A percentile compares a stretch with the other conserved stretches of the same genome.
These are phyloP conservation scores for Solanum sejunctum DNA, from an alignment of 257 asterid genomes.

Conservation along the genomic window DNA sequence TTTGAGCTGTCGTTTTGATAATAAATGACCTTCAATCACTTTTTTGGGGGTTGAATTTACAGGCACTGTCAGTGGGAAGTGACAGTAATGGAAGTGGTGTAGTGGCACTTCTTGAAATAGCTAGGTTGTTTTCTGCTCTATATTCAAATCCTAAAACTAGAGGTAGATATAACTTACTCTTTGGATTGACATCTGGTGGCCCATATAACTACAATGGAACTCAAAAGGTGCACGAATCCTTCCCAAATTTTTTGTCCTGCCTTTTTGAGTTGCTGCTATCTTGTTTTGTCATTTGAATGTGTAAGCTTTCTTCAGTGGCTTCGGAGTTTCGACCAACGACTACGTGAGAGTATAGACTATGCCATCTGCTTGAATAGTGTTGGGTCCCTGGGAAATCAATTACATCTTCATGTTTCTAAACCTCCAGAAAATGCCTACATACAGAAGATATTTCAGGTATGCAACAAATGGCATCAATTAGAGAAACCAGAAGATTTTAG, in stretches of 20 bases:
- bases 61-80: slow-evolving; percentile 90
- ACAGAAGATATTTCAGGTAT: slow-evolving; percentile 82
- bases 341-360: slow-evolving; percentile 84
- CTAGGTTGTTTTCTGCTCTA: slow-evolving; percentile 77
- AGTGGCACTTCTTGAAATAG: slow-evolving; percentile 84
- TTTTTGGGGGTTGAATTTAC: background rate
- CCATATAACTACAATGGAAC: slow-evolving; percentile 93
- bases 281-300: background rate
- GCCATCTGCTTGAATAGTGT: slow-evolving; percentile 89
- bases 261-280: background rate
- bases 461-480: background rate
- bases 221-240: slow-evolving; percentile 42
- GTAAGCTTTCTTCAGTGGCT: slow-evolving; percentile 72
- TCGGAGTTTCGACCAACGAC: slow-evolving; percentile 71
- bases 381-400: slow-evolving; percentile 46
- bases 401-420: slow-evolving; percentile 84
- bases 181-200: slow-evolving; percentile 91
- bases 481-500: background rate
- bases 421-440: slow-evolving; percentile 81
- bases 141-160: slow-evolving; percentile 83
- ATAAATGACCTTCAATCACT: background rate
- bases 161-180: slow-evolving; percentile 78
- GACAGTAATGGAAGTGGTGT: slow-evolving; percentile 94
- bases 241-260: background rate
- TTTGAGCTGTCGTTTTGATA: background rate